Evolutionary conservation across 352 stramenopile genomes (phyloP), one percentile per base, ranked within the genome.

Genomic region (Phytophthora meadii): DNA sequence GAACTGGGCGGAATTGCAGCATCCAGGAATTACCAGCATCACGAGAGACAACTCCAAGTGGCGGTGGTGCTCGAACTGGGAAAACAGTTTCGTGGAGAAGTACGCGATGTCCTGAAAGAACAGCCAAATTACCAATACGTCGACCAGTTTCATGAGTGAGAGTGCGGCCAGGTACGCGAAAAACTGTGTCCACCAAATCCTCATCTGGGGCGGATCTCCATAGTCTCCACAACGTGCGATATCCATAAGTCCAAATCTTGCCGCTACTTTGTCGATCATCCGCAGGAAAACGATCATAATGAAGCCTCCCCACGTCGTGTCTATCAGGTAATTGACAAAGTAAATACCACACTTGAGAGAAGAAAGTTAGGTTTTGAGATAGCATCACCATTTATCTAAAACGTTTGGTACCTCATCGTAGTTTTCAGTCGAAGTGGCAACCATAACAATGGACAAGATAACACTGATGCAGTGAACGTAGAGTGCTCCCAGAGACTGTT

Each of bases 11-110:
- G 84, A 68, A 51, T 92, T 94, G 54, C 61, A 84, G 47, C 78
- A 81, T 17, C 84, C 84, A 9, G 84, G 84, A 22, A 90, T 67
- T 44, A 93, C 68, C 28, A 94, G 82, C 86, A 93, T 94, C 37
- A 92, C 82, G 32, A 94, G 61, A 34, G 89, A 72, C 2, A 93
- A 62, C 54, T 94, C 84, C 19, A 92, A 60, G 56, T 92, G 83
- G 37, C 86, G 79, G 42, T 94, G 77, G 45, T 80, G 37, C 15
- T 57, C 56, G 48, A 92, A 94, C 15, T 67, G 56, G 7, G 67
- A 62, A 44, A 93, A 93, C 25, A 91, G 56, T 2, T 49, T 56
- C 2, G 73, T 92, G 1, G 76, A 72, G 15, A 79, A 68, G 12
- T 41, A 42, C 12, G 81, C 82, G 10, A 94, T 68, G 15, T 69